Base-by-base conservation (phyloP, 75 land plant genomes). In the Sequoia sempervirens region DNA sequence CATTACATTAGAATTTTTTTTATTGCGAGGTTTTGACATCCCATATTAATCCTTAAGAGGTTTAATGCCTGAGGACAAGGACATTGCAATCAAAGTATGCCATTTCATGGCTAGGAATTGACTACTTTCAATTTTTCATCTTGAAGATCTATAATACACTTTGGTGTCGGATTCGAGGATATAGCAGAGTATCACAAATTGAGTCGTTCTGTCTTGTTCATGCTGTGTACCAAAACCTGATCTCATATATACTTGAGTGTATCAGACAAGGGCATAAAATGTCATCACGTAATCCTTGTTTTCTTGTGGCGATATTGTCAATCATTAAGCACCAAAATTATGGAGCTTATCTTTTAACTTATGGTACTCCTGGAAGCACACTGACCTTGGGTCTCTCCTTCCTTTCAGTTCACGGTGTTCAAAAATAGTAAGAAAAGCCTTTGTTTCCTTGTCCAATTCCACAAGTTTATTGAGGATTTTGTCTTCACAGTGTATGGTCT, bases 401-500 rank as follows among this genome's bases (percentile, higher is more conserved):
- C 80, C 80, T 45, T 78, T 78, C 11, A 78, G 43, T 23, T 45
- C 50, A 45, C 80, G 54, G 68, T 50, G 82, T 81, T 81, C 82
- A 81, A 81, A 50, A 34, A 81, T 54, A 8, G 40, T 81, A 17
- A 26, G 66, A 38, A 81, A 81, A 36, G 38, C 20, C 23, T 54
- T 81, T 8, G 82, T 37, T 18, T 81, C 66, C 13, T 58, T 84
- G 26, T 82, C 79, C 66, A 82, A 84, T 10, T 50, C 45, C 75
- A 75, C 41, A 88, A 92, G 85, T 75, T 75, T 86, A 36, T 86
- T 86, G 84, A 93, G 84, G 79, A 93, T 84, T 72, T 84, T 84
- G 83, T 93, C 94, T 58, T 88, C 86, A 5, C 14, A 61, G 80
- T 45, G 80, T 45, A 78, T 78, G 15, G 23, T 56, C 15, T 32